Evolutionary conservation across 1,284 basidiomycete genomes (phyloP), one percentile per base, ranked within the genome.

Genomic region (Sutorius eximius): DNA sequence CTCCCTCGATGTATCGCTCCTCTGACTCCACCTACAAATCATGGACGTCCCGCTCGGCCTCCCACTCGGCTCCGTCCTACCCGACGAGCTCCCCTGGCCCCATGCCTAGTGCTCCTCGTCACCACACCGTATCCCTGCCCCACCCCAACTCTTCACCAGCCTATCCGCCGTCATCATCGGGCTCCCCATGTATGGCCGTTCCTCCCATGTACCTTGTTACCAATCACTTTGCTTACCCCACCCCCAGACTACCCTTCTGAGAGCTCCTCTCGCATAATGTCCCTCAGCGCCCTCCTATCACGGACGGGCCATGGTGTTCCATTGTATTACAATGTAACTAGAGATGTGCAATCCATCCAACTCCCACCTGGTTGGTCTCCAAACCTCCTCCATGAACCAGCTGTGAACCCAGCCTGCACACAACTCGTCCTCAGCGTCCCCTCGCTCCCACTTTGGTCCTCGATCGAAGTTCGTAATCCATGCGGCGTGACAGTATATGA

Each of bases 381-480:
- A 36, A 56, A 40, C 37, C 46, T 58, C n/a, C 57, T 72, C 2
- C 52, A 57, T 47, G 58, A 49, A 2, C 59, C 57, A 20, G 71
- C 71, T 2, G 32, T 69, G 33, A 40, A 66, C n/a, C 68, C 68
- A 3, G 15, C 40, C 8, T 50, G 59, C 37, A 55, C 55, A 9
- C 43, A 3, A 13, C 52, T 72, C 27, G 45, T 57, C 2, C 59
- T 69, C 34, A 62, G 44, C 27, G 29, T 69, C 12, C 49, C 68
- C 8, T 54, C 42, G 22, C 59, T 68, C 38, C 68, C 70, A 0
- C 53, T 49, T 33, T 71, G 68, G 68, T 57, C 59, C 12, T 58
- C 62, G 60, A 55, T 72, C 55, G 71, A 72, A 44, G 71, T 69
- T 34, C 53, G 58, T 34, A 72, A 71, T 7, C 8, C 44, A 10